Evolutionary conservation across 2,329 filamentous ascomycete species (phyloP), one percentile per base, ranked within the genome.

Genomic region (Sarocladium kiliense): DNA sequence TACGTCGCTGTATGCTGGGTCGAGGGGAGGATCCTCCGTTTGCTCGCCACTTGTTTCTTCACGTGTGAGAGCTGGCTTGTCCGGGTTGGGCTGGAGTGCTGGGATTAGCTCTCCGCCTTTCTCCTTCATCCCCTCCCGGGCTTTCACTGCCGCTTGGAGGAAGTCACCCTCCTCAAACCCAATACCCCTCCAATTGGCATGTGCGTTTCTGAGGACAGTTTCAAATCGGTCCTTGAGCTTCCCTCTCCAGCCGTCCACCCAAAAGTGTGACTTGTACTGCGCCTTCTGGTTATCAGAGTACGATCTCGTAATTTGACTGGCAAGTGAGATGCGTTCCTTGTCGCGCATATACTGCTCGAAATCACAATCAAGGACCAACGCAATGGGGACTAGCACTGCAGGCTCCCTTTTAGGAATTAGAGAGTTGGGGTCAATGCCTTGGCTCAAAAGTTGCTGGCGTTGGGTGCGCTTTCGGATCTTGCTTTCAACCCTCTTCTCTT

Each of bases 331-430:
- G 27, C 89, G 77, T 72, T 99, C 94, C 62, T 88, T 87, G 36
- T 93, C 88, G 53, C 79, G 79, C 94, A 99, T 99, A 65, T 92
- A 81, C 41, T 88, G 77, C 68, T 99, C 92, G 68, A 95, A 99
- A 61, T 89, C 85, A 72, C 93, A 97, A 74, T 99, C 94, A 59
- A 99, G 75, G 57, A 99, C 78, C 61, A 99, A 75, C 0, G 89
- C 83, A 21, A 97, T 74, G 1, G 92, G 91, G 0, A 95, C 79
- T 55, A 84, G 81, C 50, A 77, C 74, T 42, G 71, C 64, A 41
- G 63, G 64, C 47, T 66, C 67, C 58, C 68, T 73, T 66, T 66
- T 68, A 55, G 66, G 66, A 32, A 65, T 60, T 16, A 65, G 54
- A 7, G 62, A 60, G 42, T 58, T 61, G 41, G 72, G 76, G 56